Conservation (phyloP, 306 rosid genomes). For the Cicer pinnatifidum region DNA sequence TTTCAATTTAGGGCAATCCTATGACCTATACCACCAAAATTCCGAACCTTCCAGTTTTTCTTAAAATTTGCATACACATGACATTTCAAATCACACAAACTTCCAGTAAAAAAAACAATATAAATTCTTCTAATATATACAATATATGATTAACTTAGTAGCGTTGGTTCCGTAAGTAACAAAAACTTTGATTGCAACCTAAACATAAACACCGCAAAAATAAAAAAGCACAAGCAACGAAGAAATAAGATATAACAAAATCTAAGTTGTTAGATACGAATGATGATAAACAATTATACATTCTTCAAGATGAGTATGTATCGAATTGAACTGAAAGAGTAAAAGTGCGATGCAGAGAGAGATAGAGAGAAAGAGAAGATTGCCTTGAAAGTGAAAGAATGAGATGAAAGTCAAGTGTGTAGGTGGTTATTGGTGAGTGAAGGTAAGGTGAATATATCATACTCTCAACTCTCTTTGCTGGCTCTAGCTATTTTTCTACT, state of each 20-base stretch:
- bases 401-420: constrained; percentile 32
- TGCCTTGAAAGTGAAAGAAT: constrained; percentile 49
- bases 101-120: neutral
- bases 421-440: neutral
- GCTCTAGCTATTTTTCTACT: constrained; percentile 21
- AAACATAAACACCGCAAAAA: constrained; percentile 18
- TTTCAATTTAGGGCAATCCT: neutral
- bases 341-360: neutral
- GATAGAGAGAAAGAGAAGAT: neutral
- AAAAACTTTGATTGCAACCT: constrained; percentile 25
- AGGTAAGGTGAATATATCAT: constrained; percentile 1
- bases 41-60: constrained; percentile 22
- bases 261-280: constrained; percentile 29
- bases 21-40: neutral
- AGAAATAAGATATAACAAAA: constrained; percentile 24
- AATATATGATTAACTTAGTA: constrained; percentile 29
- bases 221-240: constrained; percentile 12
- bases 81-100: constrained; percentile 13
- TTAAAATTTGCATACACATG: neutral
- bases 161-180: constrained; percentile 22
- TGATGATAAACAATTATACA: constrained; percentile 37
- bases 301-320: constrained; percentile 24
- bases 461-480: neutral
- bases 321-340: constrained; percentile 21
- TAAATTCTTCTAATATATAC: neutral